Base-by-base conservation (phyloP, 176 grass and related monocot species). In the Eragrostis nindensis region DNA sequence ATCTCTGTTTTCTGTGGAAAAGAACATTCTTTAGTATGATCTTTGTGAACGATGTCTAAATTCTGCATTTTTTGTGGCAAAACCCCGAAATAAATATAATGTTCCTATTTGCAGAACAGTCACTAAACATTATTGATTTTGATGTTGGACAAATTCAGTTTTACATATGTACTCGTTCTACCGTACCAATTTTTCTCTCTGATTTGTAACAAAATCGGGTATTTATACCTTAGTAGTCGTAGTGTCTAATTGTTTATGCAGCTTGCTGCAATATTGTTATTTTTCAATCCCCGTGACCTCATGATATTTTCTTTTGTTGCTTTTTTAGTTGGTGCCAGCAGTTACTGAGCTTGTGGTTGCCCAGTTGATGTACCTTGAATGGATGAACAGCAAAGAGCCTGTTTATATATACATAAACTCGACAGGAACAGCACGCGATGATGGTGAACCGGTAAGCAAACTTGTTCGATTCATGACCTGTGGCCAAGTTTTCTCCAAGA, bases 341-440 rank as follows among this genome's bases (percentile, higher is more conserved):
- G 92, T 98, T 59, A 92, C 95, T 7, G 95, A 98, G 87, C 88
- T 92, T 43, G 49, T 95, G 15, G 84, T 99, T 87, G 86, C 88
- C 12, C 77, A 93, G 64, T 81, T 99, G 80, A 86, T 99, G 80
- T 99, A 95, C 88, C 88, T 99, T 88, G 92, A 99, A 70, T 94
- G 88, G 86, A 91, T 95, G 90, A 90, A 95, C 74, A 88, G 74
- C 79, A 87, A 91, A 66, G 85, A 95, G 39, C 90, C 96, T 53
- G 94, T 94, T 82, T 99, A 95, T 77, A 72, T 99, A 79, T 91
- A 99, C 74, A 93, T 99, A 75, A 87, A 87, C 79, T 99, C 96
- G 76, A 93, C 86, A 64, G 92, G 96, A 86, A 99, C 96, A 59
- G 86, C 86, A 36, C 83, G 84, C 39, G 90, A 99, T 93, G 90